Evolutionary conservation across 2,329 filamentous ascomycete species (phyloP), one percentile per base, ranked within the genome.

Genomic region (Lecanoromycetidae sp.): DNA sequence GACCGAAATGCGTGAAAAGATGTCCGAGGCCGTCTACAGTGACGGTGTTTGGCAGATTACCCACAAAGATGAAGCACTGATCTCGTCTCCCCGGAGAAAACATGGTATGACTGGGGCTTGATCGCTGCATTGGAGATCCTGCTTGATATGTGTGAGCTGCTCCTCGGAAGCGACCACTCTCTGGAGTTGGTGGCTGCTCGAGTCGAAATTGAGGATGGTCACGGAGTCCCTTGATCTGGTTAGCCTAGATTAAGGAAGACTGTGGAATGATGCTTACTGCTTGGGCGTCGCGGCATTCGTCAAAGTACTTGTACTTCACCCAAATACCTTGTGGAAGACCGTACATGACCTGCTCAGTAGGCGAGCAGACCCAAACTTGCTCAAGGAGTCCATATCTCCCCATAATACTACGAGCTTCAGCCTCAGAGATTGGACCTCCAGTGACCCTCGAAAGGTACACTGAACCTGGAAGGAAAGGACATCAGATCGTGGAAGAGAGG

Each of bases 21-120:
- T 57, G 54, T 3, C 56, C 52, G 20, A 76, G 52, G 33, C 66
- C 57, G 0, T 58, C 56, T 23, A 69, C 62, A 0, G 60, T 62
- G 38, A 61, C 58, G 29, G 60, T 55, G 3, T 54, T 30, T 3
- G 72, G 70, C 5, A 76, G 56, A 29, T 66, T 66, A 3, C 69
- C 70, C 44, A 75, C 61, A 48, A 69, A 75, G 22, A 72, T 59
- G 0, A 72, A 74, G 19, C 69, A 66, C 19, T 63, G 56, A 44
- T 74, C 70, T 23, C 44, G 37, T 20, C 36, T 42, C 30, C 22
- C 36, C 9, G 44, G 32, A 10, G 45, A 46, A 4, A 48, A 44
- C 9, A 45, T 19, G 12, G 43, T 34, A 37, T 22, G 37, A 12
- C 29, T 34, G 10, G 49, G 42, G 37, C 42, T 50, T 3, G 23